These are phyloP conservation scores for Lepiota venenata DNA, from an alignment of 768 basidiomycete genomes.

Conservation along the genomic window DNA sequence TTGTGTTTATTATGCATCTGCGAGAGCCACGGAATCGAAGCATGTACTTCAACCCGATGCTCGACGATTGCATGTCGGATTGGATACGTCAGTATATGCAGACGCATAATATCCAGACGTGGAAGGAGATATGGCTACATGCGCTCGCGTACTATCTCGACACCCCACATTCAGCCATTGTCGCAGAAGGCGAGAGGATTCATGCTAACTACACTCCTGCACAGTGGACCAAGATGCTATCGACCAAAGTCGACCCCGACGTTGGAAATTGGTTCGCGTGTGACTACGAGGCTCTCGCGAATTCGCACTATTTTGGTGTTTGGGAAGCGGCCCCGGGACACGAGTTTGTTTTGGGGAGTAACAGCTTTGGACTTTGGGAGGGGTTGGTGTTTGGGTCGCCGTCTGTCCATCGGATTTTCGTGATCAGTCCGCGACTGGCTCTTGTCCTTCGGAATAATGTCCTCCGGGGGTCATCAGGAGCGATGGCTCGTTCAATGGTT, in stretches of 20 bases:
- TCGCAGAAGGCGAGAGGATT: conserved; percentile 8
- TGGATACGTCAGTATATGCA: conserved; percentile 17
- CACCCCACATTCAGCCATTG: conserved; percentile 19
- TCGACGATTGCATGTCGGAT: conserved; percentile 13
- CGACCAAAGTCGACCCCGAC: conserved; percentile 6
- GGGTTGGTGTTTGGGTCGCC: conserved; percentile 12
- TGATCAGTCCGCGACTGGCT: conserved; percentile 26
- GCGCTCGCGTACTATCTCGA: conserved; percentile 24
- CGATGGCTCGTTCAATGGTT: not conserved
- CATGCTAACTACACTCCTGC: not conserved
- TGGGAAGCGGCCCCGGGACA: conserved; percentile 23
- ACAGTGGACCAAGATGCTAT: not conserved
- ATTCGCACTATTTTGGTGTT: conserved; percentile 20
- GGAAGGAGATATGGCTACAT: conserved; percentile 21
- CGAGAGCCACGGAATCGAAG: conserved; percentile 14
- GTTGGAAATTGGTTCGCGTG: conserved; percentile 19
- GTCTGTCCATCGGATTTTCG: conserved; percentile 22
- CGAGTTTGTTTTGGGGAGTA: conserved; percentile 26
- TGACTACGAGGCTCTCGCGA: conserved; percentile 15
- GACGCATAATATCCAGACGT: conserved; percentile 15
- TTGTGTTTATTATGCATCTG: conserved; percentile 28
- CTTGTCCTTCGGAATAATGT: conserved; percentile 18
- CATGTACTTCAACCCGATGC: conserved; percentile 20
- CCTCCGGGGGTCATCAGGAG: not conserved
- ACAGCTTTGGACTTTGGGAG: conserved; percentile 28